A percentile compares a stretch with the other conserved stretches of the same genome.
Conservation (phyloP, 768 basidiomycete species). For the Nevesoporus exiguus region DNA sequence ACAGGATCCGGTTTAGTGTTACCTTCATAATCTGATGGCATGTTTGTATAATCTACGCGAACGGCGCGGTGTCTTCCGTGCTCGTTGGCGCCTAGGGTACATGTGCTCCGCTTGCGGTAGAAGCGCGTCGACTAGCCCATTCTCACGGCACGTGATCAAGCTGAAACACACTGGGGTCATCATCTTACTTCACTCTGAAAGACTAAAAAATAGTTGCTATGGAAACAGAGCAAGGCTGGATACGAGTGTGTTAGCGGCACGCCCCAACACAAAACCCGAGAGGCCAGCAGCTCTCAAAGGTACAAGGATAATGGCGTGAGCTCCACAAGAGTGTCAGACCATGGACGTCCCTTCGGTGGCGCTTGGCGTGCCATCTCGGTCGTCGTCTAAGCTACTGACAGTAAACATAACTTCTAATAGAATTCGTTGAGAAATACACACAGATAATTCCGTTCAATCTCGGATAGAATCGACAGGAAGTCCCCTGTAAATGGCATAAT, state of each 20-base stretch:
- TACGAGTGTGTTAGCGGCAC: too few species aligned
- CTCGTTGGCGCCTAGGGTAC: too few species aligned
- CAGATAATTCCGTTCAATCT: slow-evolving; percentile 91
- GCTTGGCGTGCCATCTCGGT: slow-evolving; percentile 40
- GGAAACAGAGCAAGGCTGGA: too few species aligned
- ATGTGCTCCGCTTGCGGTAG: too few species aligned
- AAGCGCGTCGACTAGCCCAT: not conserved
- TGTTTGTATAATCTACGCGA: not conserved
- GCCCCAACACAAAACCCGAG: not conserved
- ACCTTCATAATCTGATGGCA: slow-evolving; percentile 27
- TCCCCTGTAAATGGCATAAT: slow-evolving; percentile 56
- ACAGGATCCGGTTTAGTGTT: slow-evolving; percentile 37
- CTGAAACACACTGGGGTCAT: too few species aligned
- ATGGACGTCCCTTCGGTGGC: slow-evolving; percentile 51
- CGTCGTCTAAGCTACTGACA: slow-evolving; percentile 48
- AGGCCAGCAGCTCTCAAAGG: not conserved
- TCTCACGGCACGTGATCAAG: slow-evolving; percentile 18
- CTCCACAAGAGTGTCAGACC: slow-evolving; percentile 7
- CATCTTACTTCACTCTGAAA: too few species aligned
- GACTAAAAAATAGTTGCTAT: not conserved
- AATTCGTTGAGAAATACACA: slow-evolving; percentile 34
- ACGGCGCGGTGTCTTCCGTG: too few species aligned
- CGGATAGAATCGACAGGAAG: slow-evolving; percentile 85
- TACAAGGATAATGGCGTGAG: not conserved
- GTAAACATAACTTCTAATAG: slow-evolving; percentile 17